Conservation (phyloP, 441 rosid genomes). For the Flueggea neowawraea region DNA sequence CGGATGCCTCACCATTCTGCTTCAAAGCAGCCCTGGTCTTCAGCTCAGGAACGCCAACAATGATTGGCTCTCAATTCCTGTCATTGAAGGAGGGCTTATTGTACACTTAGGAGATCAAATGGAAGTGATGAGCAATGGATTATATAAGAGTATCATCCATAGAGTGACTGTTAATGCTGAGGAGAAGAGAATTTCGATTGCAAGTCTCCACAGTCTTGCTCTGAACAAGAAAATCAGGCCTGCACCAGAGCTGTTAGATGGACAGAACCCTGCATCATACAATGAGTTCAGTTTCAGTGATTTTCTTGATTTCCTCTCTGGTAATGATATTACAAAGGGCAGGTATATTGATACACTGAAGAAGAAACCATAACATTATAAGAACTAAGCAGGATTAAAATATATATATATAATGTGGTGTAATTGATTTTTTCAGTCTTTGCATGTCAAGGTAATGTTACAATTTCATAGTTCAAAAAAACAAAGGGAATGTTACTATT, state of each 20-base stretch:
- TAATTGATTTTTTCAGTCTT: no score
- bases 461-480: no score
- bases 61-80: constrained; percentile 50
- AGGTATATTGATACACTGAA: constrained; percentile 42
- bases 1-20: constrained; percentile 59
- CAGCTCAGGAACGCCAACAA: constrained; percentile 46
- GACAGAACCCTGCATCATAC: constrained; percentile 37
- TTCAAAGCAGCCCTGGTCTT: constrained; percentile 59
- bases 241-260: constrained; percentile 39
- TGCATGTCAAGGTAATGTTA: no score
- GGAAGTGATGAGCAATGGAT: constrained; percentile 76
- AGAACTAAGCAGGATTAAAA: no score
- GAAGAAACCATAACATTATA: constrained; percentile 8
- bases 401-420: no score
- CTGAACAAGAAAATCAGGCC: constrained; percentile 52
- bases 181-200: constrained; percentile 48
- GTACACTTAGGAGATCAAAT: constrained; percentile 69
- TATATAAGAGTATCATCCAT: constrained; percentile 61
- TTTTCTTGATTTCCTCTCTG: constrained; percentile 44
- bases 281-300: constrained; percentile 52
- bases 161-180: constrained; percentile 44
- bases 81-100: constrained; percentile 44
- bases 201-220: constrained; percentile 63
- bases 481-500: no score
- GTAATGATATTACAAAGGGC: constrained; percentile 23